These are phyloP conservation scores for Marvania coccoides DNA, from an alignment of 139 green algal species.

Conservation along the genomic window DNA sequence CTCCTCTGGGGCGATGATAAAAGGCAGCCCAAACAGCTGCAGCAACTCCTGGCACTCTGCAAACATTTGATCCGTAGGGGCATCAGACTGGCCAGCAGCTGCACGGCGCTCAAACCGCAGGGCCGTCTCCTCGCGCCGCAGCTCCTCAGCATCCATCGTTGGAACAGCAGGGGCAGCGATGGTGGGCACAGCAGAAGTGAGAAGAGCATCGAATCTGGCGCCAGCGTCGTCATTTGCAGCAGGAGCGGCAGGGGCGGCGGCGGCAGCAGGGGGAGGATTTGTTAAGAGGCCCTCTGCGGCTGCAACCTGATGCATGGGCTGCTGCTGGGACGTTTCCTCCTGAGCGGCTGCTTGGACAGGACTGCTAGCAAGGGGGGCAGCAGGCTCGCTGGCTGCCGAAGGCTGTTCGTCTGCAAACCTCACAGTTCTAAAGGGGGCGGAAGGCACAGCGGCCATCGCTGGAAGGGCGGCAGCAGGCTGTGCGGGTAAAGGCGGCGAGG, in stretches of 20 bases:
- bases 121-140: conserved; percentile 22
- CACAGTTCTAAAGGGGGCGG: no score
- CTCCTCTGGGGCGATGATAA: conserved; percentile 90
- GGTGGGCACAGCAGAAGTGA: neutral
- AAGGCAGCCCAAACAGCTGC: conserved; percentile 94
- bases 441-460: no score
- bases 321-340: no score
- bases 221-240: no score
- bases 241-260: no score
- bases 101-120: conserved; percentile 14
- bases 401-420: no score
- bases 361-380: neutral
- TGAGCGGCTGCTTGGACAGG: neutral
- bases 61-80: conserved; percentile 70
- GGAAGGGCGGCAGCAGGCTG: no score
- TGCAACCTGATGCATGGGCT: no score
- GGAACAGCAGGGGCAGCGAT: neutral
- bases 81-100: conserved; percentile 33
- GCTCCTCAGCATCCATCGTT: conserved; percentile 18
- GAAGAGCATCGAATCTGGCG: neutral
- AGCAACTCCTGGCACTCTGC: conserved; percentile 86
- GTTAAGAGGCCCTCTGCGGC: no score
- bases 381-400: no score
- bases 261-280: no score
- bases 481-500: no score